phyloP scores from a whole-genome alignment of 805 yeast genomes.

The Teunomyces cretensis region DNA sequence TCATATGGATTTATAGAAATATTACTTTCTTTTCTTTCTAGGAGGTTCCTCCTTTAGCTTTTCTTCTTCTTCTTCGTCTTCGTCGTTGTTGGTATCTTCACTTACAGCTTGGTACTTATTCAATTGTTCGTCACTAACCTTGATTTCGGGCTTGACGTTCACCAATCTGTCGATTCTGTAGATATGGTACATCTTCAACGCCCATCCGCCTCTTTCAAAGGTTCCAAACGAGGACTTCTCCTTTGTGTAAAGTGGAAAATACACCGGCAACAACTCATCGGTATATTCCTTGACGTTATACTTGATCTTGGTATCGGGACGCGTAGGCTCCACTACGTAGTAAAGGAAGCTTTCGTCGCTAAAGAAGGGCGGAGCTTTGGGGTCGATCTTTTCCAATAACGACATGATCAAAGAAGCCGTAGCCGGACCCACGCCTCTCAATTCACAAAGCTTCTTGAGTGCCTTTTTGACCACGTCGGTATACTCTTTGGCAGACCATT shows the following conservation, averaged over 20 bases:
- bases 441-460: conserved; percentile 30
- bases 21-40: neutral
- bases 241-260: conserved; percentile 11
- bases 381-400: conserved; percentile 19
- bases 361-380: conserved; percentile 43
- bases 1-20: conserved; percentile 24
- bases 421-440: conserved; percentile 53
- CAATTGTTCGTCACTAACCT: conserved; percentile 12
- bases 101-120: conserved; percentile 5
- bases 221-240: conserved; percentile 9
- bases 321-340: conserved; percentile 25
- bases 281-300: conserved; percentile 43
- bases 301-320: conserved; percentile 33
- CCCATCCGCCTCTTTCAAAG: conserved; percentile 40
- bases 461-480: conserved; percentile 19
- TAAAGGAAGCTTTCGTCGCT: conserved; percentile 48
- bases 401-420: conserved; percentile 47
- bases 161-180: conserved; percentile 23
- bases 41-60: neutral
- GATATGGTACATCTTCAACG: conserved; percentile 30
- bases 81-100: neutral
- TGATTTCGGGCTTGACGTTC: conserved; percentile 22
- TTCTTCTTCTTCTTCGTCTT: conserved; percentile 1
- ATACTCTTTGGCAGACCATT: conserved; percentile 14
- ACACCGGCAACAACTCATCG: conserved; percentile 30